Evolutionary conservation across 2,329 filamentous ascomycete genomes (phyloP), one percentile per base, ranked within the genome.

Genomic region (Cladosporium velox): DNA sequence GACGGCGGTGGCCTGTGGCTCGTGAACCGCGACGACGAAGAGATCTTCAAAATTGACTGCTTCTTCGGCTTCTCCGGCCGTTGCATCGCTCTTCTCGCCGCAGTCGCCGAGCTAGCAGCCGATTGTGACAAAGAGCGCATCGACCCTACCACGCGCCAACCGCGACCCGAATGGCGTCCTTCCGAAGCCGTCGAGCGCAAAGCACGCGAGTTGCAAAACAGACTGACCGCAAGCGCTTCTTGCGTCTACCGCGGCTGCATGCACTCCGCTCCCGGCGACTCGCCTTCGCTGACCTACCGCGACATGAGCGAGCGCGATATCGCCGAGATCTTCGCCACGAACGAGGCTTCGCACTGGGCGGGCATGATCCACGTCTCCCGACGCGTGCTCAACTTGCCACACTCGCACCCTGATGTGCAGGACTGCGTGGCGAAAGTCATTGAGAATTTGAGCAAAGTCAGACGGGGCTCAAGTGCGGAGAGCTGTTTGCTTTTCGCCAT

Each of bases 311-410:
- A 82, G 38, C 86, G 86, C 82, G 87, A 90, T 71, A 80, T 83
- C 30, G 82, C 82, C 4, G 89, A 91, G 72, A 88, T 91, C 76
- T 81, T 85, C 51, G 89, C 91, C 11, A 90, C 88, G 1, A 93
- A 95, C 73, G 86, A 90, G 72, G 88, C 91, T 2, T 94, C 91
- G 76, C 91, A 94, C 74, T 92, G 88, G 84, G 90, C 91, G 0
- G 91, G 89, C 0, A 80, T 93, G 12, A 85, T 94, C 4, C 91
- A 95, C 73, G 83, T 95, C 10, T 86, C 91, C 67, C 87, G 91
- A 14, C 87, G 92, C 18, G 88, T 93, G 0, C 80, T 94, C 15
- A 87, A 87, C 3, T 87, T 86, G 55, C 80, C 84, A 0, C 81
- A 85, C 0, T 77, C 77, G 1, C 86, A 91, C 68, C 74, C 79